Percentiles rank a stretch among this genome's conserved stretches.
These are phyloP conservation scores for Leptosphaerulina australis DNA, from an alignment of 2,329 filamentous ascomycete genomes.

Conservation along the genomic window DNA sequence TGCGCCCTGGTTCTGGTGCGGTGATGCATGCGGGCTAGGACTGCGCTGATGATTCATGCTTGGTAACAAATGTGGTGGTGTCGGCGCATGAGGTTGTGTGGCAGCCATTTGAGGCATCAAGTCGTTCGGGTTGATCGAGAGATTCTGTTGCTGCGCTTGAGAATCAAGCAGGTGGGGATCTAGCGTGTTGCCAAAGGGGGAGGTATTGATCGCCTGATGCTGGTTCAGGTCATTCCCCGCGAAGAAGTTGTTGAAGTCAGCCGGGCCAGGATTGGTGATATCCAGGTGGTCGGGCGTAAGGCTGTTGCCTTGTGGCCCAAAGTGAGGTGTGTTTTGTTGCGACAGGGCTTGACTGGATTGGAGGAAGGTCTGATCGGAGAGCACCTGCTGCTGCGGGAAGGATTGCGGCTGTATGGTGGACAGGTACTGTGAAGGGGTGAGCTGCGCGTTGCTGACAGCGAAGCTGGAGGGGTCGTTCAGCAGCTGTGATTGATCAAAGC, in stretches of 20 bases:
- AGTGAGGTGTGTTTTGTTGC: conserved; percentile 62
- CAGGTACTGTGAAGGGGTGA: conserved; percentile 49
- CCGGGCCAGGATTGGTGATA: conserved; percentile 33
- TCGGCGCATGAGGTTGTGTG: conserved; percentile 57
- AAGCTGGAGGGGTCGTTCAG: conserved; percentile 34
- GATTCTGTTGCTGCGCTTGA: conserved; percentile 48
- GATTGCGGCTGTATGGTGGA: conserved; percentile 47
- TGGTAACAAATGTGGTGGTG: conserved; percentile 63
- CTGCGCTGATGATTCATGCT: conserved; percentile 59
- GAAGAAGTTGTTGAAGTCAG: conserved; percentile 60
- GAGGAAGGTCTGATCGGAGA: conserved; percentile 53
- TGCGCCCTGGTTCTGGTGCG: conserved; percentile 58
- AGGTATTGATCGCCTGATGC: conserved; percentile 64
- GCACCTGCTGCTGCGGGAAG: conserved; percentile 50
- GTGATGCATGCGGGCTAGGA: conserved; percentile 60
- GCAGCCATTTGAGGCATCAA: conserved; percentile 60
- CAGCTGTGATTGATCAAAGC: conserved; percentile 57
- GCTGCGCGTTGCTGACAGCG: conserved; percentile 46
- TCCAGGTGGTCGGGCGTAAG: conserved; percentile 46
- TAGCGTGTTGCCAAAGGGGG: conserved; percentile 60
- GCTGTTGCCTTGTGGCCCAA: conserved; percentile 49
- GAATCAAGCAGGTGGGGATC: conserved; percentile 52
- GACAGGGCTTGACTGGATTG: conserved; percentile 48
- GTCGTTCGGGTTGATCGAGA: conserved; percentile 54
- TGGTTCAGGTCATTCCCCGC: conserved; percentile 59